Conservation (phyloP, 139 green algal species). For the Ettlia oleoabundans region DNA sequence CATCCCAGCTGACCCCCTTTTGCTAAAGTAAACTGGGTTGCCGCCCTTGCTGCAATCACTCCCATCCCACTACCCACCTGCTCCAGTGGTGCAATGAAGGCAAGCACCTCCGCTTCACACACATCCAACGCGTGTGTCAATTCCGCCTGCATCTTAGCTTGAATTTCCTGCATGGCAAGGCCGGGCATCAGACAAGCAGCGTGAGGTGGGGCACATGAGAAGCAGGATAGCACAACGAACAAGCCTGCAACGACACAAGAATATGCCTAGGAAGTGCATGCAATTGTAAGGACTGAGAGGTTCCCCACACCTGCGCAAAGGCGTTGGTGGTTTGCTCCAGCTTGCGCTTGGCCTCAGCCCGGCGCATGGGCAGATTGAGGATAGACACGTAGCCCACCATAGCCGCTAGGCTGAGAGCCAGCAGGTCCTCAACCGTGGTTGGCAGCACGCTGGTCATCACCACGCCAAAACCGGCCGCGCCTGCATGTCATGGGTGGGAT, state of each 20-base stretch:
- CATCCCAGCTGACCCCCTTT: too few relatives aligned
- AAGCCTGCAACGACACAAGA: too few relatives aligned
- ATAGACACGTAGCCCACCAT: conserved; percentile 78
- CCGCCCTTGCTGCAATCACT: neutral
- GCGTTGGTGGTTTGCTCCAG: conserved; percentile 58
- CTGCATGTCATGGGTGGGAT: too few relatives aligned
- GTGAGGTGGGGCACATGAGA: too few relatives aligned
- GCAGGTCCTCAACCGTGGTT: conserved; percentile 83
- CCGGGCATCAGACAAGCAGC: too few relatives aligned
- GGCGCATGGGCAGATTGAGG: conserved; percentile 85
- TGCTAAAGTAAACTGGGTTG: too few relatives aligned
- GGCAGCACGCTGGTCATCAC: conserved; percentile 68
- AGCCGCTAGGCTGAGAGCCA: conserved; percentile 66
- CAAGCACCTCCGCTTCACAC: conserved; percentile 41
- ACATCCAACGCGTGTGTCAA: conserved; percentile 27
- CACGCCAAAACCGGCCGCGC: conserved; percentile 56
- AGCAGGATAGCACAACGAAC: too few relatives aligned
- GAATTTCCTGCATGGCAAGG: conserved; percentile 42
- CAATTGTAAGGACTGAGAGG: neutral
- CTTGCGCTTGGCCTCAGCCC: conserved; percentile 87
- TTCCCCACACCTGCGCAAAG: conserved; percentile 60
- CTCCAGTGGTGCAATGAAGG: conserved; percentile 55
- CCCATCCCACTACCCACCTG: conserved; percentile 1
- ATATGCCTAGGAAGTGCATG: too few relatives aligned
- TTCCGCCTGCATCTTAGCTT: conserved; percentile 51